Evolutionary conservation across 2,329 filamentous ascomycete genomes (phyloP).

Genomic region (Aspergillus sojae): DNA sequence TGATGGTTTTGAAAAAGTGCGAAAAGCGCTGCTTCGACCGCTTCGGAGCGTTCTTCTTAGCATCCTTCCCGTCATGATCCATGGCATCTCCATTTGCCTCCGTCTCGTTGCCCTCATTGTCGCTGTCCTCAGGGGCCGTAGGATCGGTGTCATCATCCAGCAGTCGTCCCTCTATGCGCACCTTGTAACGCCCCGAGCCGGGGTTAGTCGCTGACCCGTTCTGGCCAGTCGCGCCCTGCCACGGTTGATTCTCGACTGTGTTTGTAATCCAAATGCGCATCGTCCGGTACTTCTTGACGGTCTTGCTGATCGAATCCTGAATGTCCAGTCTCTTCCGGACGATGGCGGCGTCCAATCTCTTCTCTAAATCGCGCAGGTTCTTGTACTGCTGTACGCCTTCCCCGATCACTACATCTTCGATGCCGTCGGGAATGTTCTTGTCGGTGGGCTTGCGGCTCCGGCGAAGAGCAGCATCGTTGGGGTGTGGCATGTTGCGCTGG

Average conservation of each 20-base stretch:
- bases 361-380: conserved; percentile 82
- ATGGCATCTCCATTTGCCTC: conserved; percentile 52
- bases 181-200: conserved; percentile 63
- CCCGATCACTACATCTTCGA: conserved; percentile 79
- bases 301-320: conserved; percentile 75
- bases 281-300: conserved; percentile 77
- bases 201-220: conserved; percentile 60
- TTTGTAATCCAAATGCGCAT: conserved; percentile 94
- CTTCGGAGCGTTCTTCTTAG: conserved; percentile 32
- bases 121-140: conserved; percentile 53
- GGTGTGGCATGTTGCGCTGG: conserved; percentile 40
- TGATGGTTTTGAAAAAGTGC: conserved; percentile 56
- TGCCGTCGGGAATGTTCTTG: conserved; percentile 87
- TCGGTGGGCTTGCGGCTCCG: conserved; percentile 90
- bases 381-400: conserved; percentile 82
- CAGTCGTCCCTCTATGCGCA: conserved; percentile 88
- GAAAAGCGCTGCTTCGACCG: conserved; percentile 47
- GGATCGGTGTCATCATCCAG: conserved; percentile 69
- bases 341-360: conserved; percentile 86
- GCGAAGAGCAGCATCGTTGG: conserved; percentile 63
- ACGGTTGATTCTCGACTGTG: conserved; percentile 89
- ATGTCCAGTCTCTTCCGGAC: conserved; percentile 93
- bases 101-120: conserved; percentile 42
- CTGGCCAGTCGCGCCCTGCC: conserved; percentile 90
- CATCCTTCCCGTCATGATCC: conserved; percentile 60